Evolutionary conservation across 768 basidiomycete species (phyloP).

Genomic region (Artomyces pyxidatus): DNA sequence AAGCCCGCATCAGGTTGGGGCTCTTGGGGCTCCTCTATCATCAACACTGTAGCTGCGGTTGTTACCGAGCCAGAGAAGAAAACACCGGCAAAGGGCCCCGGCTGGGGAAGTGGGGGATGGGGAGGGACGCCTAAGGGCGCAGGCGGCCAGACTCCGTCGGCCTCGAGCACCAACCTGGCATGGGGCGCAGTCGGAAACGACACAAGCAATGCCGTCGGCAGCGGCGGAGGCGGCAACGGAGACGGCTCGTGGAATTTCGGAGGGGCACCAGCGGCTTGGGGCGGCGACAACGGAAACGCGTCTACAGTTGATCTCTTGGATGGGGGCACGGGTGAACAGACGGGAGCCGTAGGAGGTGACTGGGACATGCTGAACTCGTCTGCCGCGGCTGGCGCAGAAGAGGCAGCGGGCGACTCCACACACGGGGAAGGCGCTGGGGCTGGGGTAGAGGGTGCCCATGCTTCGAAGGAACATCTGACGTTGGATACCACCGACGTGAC

Average conservation of each 20-base stretch:
- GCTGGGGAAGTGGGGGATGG: too few relatives aligned
- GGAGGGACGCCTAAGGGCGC: too few relatives aligned
- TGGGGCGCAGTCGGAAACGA: neutral
- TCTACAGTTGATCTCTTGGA: conserved; percentile 5
- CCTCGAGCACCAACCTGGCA: neutral
- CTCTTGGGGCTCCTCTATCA: neutral
- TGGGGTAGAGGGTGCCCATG: too few relatives aligned
- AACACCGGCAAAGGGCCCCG: neutral
- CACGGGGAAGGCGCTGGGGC: too few relatives aligned
- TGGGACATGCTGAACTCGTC: too few relatives aligned
- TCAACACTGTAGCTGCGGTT: neutral
- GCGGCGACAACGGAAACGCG: neutral
- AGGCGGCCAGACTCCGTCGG: too few relatives aligned
- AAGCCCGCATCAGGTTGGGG: neutral
- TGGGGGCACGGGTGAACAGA: neutral
- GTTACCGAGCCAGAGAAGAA: neutral
- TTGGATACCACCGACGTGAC: conserved; percentile 1
- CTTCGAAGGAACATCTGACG: conserved; percentile 2
- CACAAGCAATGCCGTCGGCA: neutral
- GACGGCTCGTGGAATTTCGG: conserved; percentile 9
- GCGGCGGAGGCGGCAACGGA: conserved; percentile 3
- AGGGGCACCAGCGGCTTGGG: neutral
- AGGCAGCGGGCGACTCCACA: too few relatives aligned
- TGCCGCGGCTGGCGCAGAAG: too few relatives aligned
- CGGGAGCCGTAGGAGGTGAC: too few relatives aligned